phyloP scores from a whole-genome alignment of 2,329 filamentous ascomycete genomes.

The Aspergillus chevalieri region DNA sequence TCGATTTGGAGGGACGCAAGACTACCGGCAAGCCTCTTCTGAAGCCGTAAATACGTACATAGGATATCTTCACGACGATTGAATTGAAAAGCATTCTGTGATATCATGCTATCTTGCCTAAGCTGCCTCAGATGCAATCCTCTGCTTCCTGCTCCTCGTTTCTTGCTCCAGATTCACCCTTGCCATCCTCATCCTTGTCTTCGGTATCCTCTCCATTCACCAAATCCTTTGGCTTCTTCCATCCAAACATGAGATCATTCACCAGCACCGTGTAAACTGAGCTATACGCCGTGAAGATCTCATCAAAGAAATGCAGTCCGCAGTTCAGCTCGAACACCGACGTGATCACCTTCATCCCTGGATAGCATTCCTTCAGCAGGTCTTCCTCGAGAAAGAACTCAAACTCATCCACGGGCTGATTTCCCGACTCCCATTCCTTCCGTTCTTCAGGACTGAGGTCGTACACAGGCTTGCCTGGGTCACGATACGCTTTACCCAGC shows the following conservation, averaged over 20 bases:
- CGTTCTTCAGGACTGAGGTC: slow-evolving; percentile 33
- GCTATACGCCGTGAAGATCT: slow-evolving; percentile 50
- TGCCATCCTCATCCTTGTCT: not conserved
- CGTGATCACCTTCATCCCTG: slow-evolving; percentile 59
- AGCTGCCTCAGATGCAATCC: not conserved
- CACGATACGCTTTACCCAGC: slow-evolving; percentile 45
- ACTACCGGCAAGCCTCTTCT: slow-evolving; percentile 79
- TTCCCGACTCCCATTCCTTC: slow-evolving; percentile 16
- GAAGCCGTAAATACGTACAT: slow-evolving; percentile 45
- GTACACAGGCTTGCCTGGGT: slow-evolving; percentile 35
- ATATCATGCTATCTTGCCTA: no score
- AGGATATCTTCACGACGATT: not conserved
- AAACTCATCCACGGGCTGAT: slow-evolving; percentile 27
- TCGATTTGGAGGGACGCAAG: slow-evolving; percentile 72
- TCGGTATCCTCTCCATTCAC: slow-evolving; percentile 4
- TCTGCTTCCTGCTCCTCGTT: not conserved
- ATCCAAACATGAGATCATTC: slow-evolving; percentile 64
- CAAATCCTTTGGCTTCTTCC: slow-evolving; percentile 50
- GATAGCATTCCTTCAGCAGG: slow-evolving; percentile 51
- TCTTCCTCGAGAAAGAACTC: slow-evolving; percentile 64
- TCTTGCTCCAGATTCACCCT: slow-evolving; percentile 9
- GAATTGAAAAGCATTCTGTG: not conserved
- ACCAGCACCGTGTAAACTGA: slow-evolving; percentile 60
- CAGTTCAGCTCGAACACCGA: slow-evolving; percentile 52
- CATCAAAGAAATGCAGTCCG: slow-evolving; percentile 60